Conservation (phyloP, 225 moss, liverwort and hornwort species). For the Neckera pumila region DNA sequence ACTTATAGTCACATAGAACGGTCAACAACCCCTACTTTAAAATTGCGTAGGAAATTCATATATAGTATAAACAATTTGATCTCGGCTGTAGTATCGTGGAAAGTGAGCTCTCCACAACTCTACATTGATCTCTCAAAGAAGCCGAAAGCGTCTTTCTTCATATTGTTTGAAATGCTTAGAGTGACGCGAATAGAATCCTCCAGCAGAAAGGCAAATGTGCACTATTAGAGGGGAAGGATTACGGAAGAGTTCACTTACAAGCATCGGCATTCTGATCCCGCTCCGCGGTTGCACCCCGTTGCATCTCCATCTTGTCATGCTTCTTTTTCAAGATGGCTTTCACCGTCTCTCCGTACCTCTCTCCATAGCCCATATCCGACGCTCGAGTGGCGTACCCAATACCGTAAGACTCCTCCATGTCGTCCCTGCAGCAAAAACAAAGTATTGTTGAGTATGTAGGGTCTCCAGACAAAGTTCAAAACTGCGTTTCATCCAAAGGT, state of each 20-base stretch:
- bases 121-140: too few relatives aligned
- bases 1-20: background rate
- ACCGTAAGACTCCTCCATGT: slow-evolving; percentile 38
- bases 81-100: background rate
- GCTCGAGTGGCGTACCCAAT: slow-evolving; percentile 37
- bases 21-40: background rate
- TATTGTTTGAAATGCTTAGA: background rate
- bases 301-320: slow-evolving; percentile 5
- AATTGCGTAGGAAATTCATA: background rate
- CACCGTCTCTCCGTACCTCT: slow-evolving; percentile 42
- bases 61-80: background rate
- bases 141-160: background rate
- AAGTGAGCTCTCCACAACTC: background rate
- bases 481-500: background rate
- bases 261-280: slow-evolving; percentile 27
- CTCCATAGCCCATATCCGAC: slow-evolving; percentile 41
- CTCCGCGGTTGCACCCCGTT: slow-evolving; percentile 15
- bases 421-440: slow-evolving; percentile 15
- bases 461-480: background rate
- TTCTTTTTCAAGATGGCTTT: slow-evolving; percentile 28
- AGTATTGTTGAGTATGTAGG: background rate
- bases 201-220: background rate
- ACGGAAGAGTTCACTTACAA: background rate
- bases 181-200: background rate
- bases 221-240: background rate